Base-by-base conservation (phyloP, 2,329 filamentous ascomycete species). In the Claviceps arundinis region DNA sequence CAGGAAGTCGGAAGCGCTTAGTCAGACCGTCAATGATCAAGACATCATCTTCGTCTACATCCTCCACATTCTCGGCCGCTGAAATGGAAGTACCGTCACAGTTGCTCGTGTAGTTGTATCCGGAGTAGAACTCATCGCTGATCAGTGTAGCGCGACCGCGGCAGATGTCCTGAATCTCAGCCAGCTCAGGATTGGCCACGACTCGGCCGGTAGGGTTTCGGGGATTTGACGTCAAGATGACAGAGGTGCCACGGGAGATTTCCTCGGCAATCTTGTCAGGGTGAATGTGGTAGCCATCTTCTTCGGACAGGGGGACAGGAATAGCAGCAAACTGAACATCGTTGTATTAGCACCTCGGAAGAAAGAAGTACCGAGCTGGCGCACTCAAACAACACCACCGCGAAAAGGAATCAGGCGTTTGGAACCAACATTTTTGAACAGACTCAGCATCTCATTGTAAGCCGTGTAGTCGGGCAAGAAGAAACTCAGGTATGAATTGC, bases 381-480 rank as follows among this genome's bases (percentile, higher is more conserved):
- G 8, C 30, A 34, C 9, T 34, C 22, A n/a, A 50, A n/a, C 4
- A 42, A 11, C 19, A 19, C 9, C 8, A 34, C 9, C 3, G 43
- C 26, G 9, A 13, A 19, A 16, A 47, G 7, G 24, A n/a, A 5
- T 34, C 3, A 8, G 11, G 44, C 8, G 4, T 34, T 11, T 30
- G 30, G 14, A 22, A 22, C 77, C 60, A 62, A 82, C 81, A 68
- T 95, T 95, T 71, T 87, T 89, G 78, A 97, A 96, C 54, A 96
- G 74, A 53, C 84, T 89, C 71, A 96, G 71, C 90, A 97, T 96
- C 74, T 96, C 90, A 64, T 94, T 95, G 75, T 97, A 97, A 2
- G 91, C 91, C 3, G 90, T 95, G 72, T 96, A 96, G 68, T 96
- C 87, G 46, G 88, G 88, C 64, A 95, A 87, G 70, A 95, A 95